These are phyloP conservation scores for Trifolium dubium DNA, from an alignment of 306 rosid species.

Conservation along the genomic window DNA sequence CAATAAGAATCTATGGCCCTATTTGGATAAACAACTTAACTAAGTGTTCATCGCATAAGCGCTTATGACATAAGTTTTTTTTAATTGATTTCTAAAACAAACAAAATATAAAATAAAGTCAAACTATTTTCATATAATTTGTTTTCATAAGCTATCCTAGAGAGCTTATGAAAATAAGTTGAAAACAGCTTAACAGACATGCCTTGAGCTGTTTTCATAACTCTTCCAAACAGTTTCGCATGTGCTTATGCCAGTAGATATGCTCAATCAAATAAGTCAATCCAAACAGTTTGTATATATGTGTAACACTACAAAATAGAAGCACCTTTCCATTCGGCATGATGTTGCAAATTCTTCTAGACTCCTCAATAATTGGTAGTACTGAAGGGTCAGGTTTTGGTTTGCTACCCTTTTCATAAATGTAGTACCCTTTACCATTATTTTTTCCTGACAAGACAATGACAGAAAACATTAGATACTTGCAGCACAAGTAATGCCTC, in stretches of 20 bases:
- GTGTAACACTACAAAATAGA: slow-evolving; percentile 11
- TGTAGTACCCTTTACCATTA: slow-evolving; percentile 89
- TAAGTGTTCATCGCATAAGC: too few species aligned
- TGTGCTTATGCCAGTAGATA: not conserved
- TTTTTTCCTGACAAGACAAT: slow-evolving; percentile 66
- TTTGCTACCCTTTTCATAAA: slow-evolving; percentile 78
- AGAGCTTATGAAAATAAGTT: not conserved
- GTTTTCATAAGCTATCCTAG: not conserved
- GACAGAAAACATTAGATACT: slow-evolving; percentile 40
- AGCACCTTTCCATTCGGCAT: slow-evolving; percentile 87
- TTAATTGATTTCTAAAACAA: not conserved
- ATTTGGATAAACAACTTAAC: not conserved
- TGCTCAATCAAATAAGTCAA: not conserved
- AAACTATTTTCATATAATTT: not conserved
- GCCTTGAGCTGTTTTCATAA: not conserved
- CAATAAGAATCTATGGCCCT: slow-evolving; percentile 6
- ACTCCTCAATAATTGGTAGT: slow-evolving; percentile 74
- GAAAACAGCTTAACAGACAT: not conserved
- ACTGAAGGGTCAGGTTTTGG: slow-evolving; percentile 85
- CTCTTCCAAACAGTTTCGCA: not conserved
- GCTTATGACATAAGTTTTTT: not conserved
- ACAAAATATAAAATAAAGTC: slow-evolving; percentile 1
- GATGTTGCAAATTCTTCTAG: slow-evolving; percentile 63
- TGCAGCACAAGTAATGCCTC: not conserved
- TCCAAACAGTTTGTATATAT: not conserved